These are phyloP conservation scores for Tolypocladium cylindrosporum DNA, from an alignment of 2,329 filamentous ascomycete genomes.

Conservation along the genomic window DNA sequence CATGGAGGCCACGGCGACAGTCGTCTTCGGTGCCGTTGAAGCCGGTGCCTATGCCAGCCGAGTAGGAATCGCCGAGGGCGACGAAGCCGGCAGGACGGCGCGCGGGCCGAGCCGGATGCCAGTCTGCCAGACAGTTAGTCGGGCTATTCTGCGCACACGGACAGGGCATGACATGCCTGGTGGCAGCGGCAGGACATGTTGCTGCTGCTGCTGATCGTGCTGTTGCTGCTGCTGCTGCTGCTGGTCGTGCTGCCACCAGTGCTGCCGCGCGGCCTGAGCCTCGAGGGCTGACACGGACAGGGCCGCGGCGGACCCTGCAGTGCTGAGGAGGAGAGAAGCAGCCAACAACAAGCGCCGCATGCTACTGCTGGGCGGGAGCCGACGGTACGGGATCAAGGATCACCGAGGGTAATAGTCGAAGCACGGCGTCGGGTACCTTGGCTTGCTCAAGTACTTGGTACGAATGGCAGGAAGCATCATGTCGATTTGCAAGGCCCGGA, in stretches of 20 bases:
- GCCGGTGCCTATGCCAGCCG: slow-evolving; percentile 36
- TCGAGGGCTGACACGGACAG: neutral
- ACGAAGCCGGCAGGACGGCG: slow-evolving; percentile 22
- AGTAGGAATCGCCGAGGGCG: slow-evolving; percentile 36
- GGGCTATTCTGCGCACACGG: neutral
- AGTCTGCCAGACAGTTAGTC: neutral
- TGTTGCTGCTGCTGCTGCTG: neutral
- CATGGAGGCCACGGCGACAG: slow-evolving; percentile 30
- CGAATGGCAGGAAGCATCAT: too few species aligned
- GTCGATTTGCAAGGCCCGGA: neutral
- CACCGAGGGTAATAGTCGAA: neutral
- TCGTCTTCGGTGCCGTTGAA: slow-evolving; percentile 27
- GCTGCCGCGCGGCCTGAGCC: neutral
- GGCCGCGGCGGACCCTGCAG: neutral
- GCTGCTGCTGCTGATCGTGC: neutral
- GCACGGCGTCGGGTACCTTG: neutral
- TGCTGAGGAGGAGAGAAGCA: neutral
- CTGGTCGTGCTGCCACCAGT: neutral
- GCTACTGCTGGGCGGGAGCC: neutral
- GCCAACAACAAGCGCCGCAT: neutral
- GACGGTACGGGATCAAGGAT: neutral
- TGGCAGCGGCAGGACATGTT: neutral
- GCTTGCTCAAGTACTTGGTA: too few species aligned
- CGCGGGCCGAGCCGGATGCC: slow-evolving; percentile 3
- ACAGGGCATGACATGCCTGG: neutral